phyloP scores from a whole-genome alignment of 768 basidiomycete genomes.

The Psilocybe cyanescens region DNA sequence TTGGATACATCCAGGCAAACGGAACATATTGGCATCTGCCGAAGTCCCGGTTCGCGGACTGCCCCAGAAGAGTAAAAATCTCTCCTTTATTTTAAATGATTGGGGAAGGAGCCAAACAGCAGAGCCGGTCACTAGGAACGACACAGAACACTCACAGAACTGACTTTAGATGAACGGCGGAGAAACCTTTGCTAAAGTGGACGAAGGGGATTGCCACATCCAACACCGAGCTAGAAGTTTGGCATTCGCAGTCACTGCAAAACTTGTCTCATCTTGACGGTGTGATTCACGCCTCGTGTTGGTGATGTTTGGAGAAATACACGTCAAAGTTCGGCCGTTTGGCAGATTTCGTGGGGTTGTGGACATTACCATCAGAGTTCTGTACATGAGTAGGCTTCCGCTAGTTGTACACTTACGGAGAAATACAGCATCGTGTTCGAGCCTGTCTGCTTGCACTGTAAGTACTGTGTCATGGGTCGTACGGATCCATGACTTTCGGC shows the following conservation, averaged over 20 bases:
- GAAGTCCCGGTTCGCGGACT: too few species aligned
- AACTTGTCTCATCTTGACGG: background rate
- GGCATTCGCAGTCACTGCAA: background rate
- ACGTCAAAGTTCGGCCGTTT: background rate
- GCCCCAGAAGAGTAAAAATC: too few species aligned
- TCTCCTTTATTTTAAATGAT: too few species aligned
- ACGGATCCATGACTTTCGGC: background rate
- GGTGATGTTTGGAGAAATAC: background rate
- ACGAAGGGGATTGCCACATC: background rate
- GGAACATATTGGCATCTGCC: too few species aligned
- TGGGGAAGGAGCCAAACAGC: background rate
- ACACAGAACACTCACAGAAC: too few species aligned
- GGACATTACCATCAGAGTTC: background rate
- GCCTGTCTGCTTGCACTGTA: background rate
- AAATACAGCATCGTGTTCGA: background rate
- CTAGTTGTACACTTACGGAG: background rate
- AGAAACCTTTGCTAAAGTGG: background rate
- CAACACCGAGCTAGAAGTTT: background rate
- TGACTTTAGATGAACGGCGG: background rate
- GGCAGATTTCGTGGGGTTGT: background rate
- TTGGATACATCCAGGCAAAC: too few species aligned
- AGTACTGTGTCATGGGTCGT: background rate
- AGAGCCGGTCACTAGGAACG: background rate
- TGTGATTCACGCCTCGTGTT: background rate
- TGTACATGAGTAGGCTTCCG: background rate